Evolutionary conservation across 2,329 filamentous ascomycete species (phyloP).

Genomic region (Ophiosphaerella herpotricha): DNA sequence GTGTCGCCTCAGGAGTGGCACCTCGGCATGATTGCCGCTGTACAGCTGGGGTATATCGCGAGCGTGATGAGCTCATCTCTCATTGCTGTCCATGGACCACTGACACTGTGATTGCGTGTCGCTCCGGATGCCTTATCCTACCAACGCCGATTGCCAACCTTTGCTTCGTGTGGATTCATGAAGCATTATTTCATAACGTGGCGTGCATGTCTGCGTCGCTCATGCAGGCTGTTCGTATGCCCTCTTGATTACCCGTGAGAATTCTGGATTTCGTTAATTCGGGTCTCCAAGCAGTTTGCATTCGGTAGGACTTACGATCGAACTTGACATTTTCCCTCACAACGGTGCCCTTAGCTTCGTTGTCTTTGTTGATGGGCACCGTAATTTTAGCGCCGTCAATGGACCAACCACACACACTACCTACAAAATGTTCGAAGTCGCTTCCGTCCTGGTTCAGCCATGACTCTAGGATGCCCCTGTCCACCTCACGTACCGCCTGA

Average conservation of each 20-base stretch:
- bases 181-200: constrained; percentile 19
- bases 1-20: not conserved
- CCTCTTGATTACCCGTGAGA: constrained; percentile 42
- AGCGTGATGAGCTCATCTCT: constrained; percentile 11
- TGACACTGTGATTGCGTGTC: constrained; percentile 12
- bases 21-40: not conserved
- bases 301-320: constrained; percentile 59
- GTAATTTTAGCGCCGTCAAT: constrained; percentile 70
- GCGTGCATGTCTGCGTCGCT: constrained; percentile 13
- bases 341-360: constrained; percentile 89
- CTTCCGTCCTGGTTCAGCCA: constrained; percentile 55
- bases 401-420: constrained; percentile 74
- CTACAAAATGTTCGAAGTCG: constrained; percentile 57
- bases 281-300: not conserved
- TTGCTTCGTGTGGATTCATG: constrained; percentile 3
- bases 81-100: constrained; percentile 7
- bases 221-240: constrained; percentile 46
- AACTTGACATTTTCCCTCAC: constrained; percentile 95
- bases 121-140: constrained; percentile 10
- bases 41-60: constrained; percentile 19
- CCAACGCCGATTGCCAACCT: constrained; percentile 15
- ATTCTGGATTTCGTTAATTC: constrained; percentile 34
- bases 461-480: constrained; percentile 52
- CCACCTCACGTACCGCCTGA: constrained; percentile 80
- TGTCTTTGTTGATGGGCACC: constrained; percentile 87